Conservation (phyloP, 352 stramenopile genomes). For the Globisporangium nagaii region DNA sequence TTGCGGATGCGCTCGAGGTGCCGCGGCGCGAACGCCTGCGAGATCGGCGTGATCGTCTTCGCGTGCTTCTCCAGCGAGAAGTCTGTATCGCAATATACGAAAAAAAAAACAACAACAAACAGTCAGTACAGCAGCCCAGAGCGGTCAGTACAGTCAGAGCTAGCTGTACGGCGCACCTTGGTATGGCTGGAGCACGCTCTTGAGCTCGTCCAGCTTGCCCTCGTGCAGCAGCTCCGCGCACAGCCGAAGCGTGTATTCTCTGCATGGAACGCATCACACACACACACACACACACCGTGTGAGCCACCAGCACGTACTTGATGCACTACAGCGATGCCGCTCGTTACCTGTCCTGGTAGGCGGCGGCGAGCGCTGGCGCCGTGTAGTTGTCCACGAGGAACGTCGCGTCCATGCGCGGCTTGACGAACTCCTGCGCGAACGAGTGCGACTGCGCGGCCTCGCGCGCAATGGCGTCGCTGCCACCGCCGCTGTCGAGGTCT, state of each 20-base stretch:
- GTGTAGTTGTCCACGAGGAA: conserved; percentile 97
- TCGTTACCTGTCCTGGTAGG: conserved; percentile 94
- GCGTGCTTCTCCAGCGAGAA: conserved; percentile 37
- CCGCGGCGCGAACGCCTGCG: conserved; percentile 73
- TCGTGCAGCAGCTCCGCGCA: conserved; percentile 72
- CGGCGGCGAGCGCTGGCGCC: conserved; percentile 89
- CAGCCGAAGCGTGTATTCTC: conserved; percentile 73
- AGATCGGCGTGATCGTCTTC: conserved; percentile 41
- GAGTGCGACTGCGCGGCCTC: conserved; percentile 12
- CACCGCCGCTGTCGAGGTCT: no score
- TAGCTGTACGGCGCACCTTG: conserved; percentile 26
- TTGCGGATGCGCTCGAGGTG: conserved; percentile 94
- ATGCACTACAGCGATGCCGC: no score
- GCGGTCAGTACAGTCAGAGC: no score
- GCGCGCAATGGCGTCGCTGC: background rate
- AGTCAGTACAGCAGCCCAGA: no score
- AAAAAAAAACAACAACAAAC: no score
- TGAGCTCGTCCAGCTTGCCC: conserved; percentile 68
- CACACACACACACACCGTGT: background rate
- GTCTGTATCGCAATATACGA: conserved; percentile 18
- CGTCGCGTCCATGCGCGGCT: conserved; percentile 60
- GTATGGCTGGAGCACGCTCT: conserved; percentile 70
- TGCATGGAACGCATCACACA: no score
- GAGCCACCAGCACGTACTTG: background rate
- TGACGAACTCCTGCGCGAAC: conserved; percentile 66